phyloP scores from a whole-genome alignment of 805 yeast genomes.

The Wickerhamiella sorbophila region DNA sequence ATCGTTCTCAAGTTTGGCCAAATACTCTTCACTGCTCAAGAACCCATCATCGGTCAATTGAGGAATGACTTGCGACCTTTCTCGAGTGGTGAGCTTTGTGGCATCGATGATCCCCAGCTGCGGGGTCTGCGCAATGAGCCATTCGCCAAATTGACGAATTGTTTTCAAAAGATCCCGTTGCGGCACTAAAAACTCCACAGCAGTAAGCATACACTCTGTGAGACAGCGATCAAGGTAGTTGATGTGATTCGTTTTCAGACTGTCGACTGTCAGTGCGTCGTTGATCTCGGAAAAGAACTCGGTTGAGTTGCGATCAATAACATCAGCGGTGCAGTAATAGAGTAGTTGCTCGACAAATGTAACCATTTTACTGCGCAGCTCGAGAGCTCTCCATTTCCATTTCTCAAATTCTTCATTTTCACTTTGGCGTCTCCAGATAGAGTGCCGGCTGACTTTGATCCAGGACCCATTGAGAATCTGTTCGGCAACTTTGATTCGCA shows the following conservation, averaged over 20 bases:
- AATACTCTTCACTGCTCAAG: constrained; percentile 15
- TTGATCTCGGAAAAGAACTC: constrained; percentile 26
- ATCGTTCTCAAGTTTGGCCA: constrained; percentile 19
- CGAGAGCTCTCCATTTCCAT: constrained; percentile 30
- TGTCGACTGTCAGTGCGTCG: constrained; percentile 28
- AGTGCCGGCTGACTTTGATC: constrained; percentile 49
- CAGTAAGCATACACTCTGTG: constrained; percentile 53
- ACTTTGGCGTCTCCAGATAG: constrained; percentile 50
- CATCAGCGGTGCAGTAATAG: constrained; percentile 41
- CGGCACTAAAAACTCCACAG: constrained; percentile 36
- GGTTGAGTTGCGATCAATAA: constrained; percentile 42
- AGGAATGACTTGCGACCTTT: constrained; percentile 8
- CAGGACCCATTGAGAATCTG: constrained; percentile 50
- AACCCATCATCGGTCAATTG: constrained; percentile 14
- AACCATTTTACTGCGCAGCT: constrained; percentile 35
- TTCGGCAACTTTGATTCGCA: constrained; percentile 48
- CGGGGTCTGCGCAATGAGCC: constrained; percentile 15
- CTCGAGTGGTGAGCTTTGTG: constrained; percentile 12
- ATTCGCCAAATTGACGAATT: constrained; percentile 20
- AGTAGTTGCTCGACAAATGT: constrained; percentile 41
- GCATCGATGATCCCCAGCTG: constrained; percentile 20
- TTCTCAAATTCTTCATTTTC: constrained; percentile 31
- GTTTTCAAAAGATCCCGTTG: constrained; percentile 29
- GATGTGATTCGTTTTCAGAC: constrained; percentile 34
- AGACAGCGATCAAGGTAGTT: constrained; percentile 47